Base-by-base conservation (phyloP, 2,329 filamentous ascomycete genomes). In the Pseudomassariella vexata region DNA sequence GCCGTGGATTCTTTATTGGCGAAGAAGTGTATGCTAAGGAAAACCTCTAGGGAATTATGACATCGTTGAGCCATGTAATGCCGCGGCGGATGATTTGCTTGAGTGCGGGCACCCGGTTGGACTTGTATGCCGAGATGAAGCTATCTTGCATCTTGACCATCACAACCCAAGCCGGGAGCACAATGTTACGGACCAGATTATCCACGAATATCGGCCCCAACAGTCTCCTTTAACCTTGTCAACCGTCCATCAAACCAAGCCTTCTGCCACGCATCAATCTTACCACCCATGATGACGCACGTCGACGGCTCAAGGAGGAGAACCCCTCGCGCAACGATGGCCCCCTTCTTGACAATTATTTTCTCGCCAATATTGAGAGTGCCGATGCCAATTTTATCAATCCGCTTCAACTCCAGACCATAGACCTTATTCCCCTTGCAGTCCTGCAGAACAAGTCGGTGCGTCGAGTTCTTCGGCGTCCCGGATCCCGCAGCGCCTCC, bases 391-490 rank as follows among this genome's bases (percentile, higher is more conserved):
- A 95, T 59, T 3, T 72, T 77, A 7, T 77, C 68, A 11, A 94
- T 69, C 8, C 69, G 65, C 40, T 62, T 66, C 30, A 94, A 54
- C 59, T 96, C 88, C 29, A 95, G 62, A 0, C 70, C 89, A 47
- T 79, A 85, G 0, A 82, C 65, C 43, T 74, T 79, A 9, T 67
- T 72, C 0, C 86, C 88, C 7, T 62, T 70, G 27, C 75, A 75
- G 60, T 98, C 92, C 55, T 96, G 86, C 35, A 98, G 50, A 0
- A 92, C 68, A 18, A 96, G 59, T 36, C 86, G 83, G 62, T 94
- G 88, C 16, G 86, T 82, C 1, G 82, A 75, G 34, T 63, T 63
- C 39, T 55, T 62, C 18, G 56, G 48, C 15, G 52, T 45, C 35
- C 40, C 30, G 36, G 38, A 21, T n/a, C 31, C 47, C 16, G 42